Conservation (phyloP, 768 basidiomycete genomes). For the Agaricus blazei region DNA sequence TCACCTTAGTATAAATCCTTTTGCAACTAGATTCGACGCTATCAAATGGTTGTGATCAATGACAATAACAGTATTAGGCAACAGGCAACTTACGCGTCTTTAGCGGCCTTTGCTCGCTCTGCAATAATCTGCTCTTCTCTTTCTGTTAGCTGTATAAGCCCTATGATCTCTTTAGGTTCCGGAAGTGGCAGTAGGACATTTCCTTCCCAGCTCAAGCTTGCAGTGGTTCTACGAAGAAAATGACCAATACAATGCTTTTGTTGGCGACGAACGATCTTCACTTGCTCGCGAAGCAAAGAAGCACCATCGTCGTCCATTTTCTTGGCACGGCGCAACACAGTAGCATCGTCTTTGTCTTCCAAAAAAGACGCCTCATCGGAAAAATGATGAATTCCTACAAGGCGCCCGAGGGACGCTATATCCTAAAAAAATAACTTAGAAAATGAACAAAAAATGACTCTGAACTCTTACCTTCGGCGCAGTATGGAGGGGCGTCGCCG, state of each 20-base stretch:
- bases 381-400: conserved; percentile 8
- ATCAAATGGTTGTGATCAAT: background rate
- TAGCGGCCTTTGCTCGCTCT: background rate
- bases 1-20: background rate
- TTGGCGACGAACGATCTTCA: background rate
- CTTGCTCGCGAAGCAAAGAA: background rate
- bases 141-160: background rate
- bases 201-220: background rate
- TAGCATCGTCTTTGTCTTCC: background rate
- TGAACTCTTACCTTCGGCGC: conserved; percentile 15
- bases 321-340: background rate
- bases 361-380: conserved; percentile 6
- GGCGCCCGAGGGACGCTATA: conserved; percentile 4
- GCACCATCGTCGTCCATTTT: background rate
- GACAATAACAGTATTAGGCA: background rate
- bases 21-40: background rate
- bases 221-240: background rate
- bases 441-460: background rate
- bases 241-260: background rate
- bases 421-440: conserved; percentile 3
- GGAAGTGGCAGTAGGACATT: background rate
- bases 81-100: background rate
- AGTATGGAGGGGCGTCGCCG: conserved; percentile 21
- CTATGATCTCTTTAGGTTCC: background rate
- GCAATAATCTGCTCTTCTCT: background rate